Base-by-base conservation (phyloP, 208 protist species). In the Angomonas ambiguus region DNA sequence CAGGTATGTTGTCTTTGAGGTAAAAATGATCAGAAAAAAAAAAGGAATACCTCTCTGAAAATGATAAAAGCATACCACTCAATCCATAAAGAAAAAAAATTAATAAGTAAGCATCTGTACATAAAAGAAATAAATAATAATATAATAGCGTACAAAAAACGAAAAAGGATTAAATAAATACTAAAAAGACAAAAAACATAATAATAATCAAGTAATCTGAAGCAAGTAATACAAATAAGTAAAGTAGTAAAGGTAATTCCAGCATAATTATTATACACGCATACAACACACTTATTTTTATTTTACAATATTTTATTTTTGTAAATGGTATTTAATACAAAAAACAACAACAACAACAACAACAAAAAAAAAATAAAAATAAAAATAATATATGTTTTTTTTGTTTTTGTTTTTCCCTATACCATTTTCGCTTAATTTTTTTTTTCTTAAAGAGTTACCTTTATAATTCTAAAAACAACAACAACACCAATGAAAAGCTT, bases 321-420 rank as follows among this genome's bases (percentile, higher is more conserved):
- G n/a, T n/a, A n/a, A n/a, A n/a, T n/a, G n/a, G n/a, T n/a, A n/a
- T 48, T 11, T 48, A 18, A n/a, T 22, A 59, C 11, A 13, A 22
- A 16, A 13, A 59, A 59, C 53, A 59, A 59, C 53, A 59, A 18
- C 20, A 62, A 62, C n/a, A 62, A 24, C 57, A 24, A 45, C 35
- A 62, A 10, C 57, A 62, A 24, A 22, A 5, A 24, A 18, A n/a
- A 45, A 67, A 57, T 41, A 67, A 57, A 57, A n/a, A 64, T n/a
- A n/a, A 20, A 5, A 22, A 28, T 22, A 13, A 61, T 45, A 45
- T 32, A 59, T 30, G 22, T 59, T 59, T 20, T 35, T 48, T 30
- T 32, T n/a, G 16, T 38, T 66, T 38, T 66, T 57, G 20, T 35
- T 65, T 63, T 33, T 69, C 49, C 30, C 22, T 48, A 20, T 18